Conservation (phyloP, 768 basidiomycete genomes). For the Tricholoma furcatifolium region DNA sequence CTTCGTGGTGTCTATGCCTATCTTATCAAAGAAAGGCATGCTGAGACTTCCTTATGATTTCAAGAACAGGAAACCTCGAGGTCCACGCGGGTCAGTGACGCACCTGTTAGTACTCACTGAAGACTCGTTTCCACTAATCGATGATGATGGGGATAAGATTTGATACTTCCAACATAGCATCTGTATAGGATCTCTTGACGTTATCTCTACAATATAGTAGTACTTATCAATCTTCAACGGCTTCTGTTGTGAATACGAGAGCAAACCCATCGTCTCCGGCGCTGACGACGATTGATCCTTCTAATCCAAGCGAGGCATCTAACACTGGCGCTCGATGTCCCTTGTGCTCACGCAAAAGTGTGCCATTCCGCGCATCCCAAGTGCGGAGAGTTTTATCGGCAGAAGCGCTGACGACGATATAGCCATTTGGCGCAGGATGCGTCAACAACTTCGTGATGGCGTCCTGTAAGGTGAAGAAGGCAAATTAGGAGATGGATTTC, state of each 20-base stretch:
- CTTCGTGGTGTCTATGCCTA: no score
- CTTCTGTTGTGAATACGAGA: conserved; percentile 76
- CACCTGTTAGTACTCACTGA: no score
- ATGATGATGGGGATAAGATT: no score
- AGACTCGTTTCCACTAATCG: no score
- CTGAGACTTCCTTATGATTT: no score
- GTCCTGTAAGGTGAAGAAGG: conserved; percentile 51
- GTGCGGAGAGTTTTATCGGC: conserved; percentile 85
- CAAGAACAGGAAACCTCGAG: no score
- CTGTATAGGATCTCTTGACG: not conserved
- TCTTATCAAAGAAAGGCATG: no score
- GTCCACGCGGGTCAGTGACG: no score
- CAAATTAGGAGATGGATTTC: conserved; percentile 6
- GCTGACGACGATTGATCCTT: conserved; percentile 76
- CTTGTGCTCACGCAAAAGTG: conserved; percentile 72
- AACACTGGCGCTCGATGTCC: conserved; percentile 83
- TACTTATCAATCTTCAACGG: conserved; percentile 26
- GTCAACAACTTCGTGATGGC: conserved; percentile 79
- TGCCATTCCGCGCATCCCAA: conserved; percentile 90
- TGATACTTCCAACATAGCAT: no score
- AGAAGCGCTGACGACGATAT: conserved; percentile 82
- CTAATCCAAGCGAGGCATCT: conserved; percentile 66
- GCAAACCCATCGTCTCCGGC: conserved; percentile 90
- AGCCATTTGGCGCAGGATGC: conserved; percentile 71
- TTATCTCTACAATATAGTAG: not conserved